Percentiles rank a stretch among this genome's conserved stretches.
phyloP scores from a whole-genome alignment of 192 early-diverging fungal species.

The Entomortierella chlamydospora region DNA sequence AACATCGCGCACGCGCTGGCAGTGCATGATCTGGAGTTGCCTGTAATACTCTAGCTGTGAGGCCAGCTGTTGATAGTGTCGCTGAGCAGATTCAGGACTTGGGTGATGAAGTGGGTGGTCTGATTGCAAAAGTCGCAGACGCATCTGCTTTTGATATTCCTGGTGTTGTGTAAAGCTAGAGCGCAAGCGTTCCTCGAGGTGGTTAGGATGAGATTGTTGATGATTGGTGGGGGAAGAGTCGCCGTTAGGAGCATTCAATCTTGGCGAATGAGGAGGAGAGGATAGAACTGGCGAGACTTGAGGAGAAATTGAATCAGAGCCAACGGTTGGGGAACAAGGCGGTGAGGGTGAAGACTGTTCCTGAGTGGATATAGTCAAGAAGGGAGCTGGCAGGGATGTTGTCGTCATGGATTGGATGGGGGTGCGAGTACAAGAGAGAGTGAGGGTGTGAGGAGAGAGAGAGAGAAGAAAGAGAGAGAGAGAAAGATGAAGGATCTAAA shows the following conservation, averaged over 20 bases:
- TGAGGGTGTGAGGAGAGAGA: background rate
- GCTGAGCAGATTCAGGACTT: conserved; percentile 13
- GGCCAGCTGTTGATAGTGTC: conserved; percentile 19
- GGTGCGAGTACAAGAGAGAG: background rate
- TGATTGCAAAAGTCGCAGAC: background rate
- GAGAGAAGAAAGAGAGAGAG: background rate
- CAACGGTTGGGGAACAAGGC: background rate
- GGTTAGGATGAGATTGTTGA: background rate
- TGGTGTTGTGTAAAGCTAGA: conserved; percentile 17
- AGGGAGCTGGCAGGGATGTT: conserved; percentile 1
- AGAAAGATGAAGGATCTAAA: background rate
- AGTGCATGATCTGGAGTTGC: conserved; percentile 48
- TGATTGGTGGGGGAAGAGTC: background rate
- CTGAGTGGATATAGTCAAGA: conserved; percentile 10
- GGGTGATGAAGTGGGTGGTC: conserved; percentile 31
- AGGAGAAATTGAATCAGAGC: background rate
- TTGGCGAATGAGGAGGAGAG: background rate
- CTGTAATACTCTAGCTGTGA: conserved; percentile 39
- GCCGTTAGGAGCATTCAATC: background rate
- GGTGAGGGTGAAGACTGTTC: conserved; percentile 6
- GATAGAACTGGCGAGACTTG: conserved; percentile 12
- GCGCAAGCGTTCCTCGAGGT: conserved; percentile 7
- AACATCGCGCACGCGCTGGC: conserved; percentile 40
- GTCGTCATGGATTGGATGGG: background rate
- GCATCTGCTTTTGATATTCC: conserved; percentile 22